These are phyloP conservation scores for Colletotrichum camelliae DNA, from an alignment of 2,329 filamentous ascomycete genomes.

Conservation along the genomic window DNA sequence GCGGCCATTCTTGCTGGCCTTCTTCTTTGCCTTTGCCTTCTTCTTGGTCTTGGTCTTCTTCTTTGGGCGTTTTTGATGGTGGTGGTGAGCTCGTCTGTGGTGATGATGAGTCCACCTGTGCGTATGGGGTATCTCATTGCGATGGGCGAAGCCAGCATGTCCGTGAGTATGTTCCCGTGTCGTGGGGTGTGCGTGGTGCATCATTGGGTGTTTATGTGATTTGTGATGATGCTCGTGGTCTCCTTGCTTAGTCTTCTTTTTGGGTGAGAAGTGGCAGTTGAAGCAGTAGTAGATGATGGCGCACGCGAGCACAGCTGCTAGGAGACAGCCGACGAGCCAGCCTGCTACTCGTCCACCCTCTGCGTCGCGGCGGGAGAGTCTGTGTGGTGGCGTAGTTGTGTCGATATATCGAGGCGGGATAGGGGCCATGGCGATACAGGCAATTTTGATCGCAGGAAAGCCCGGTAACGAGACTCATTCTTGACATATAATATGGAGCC, in stretches of 20 bases:
- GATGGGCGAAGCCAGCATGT: neutral
- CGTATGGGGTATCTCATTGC: neutral
- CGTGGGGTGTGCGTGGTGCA: neutral
- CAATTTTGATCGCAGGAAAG: neutral
- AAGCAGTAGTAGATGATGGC: constrained; percentile 7
- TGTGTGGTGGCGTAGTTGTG: neutral
- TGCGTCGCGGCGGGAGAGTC: neutral
- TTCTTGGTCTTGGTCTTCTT: neutral
- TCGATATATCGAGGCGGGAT: neutral
- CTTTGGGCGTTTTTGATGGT: neutral
- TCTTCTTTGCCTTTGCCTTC: neutral
- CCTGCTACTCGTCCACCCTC: constrained; percentile 8
- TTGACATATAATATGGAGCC: no score
- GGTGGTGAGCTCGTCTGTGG: neutral
- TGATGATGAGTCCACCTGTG: constrained; percentile 5
- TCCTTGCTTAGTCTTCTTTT: neutral
- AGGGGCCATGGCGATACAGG: neutral
- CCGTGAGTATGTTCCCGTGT: neutral
- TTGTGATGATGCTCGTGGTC: neutral
- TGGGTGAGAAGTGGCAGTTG: constrained; percentile 2
- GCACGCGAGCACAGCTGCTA: neutral
- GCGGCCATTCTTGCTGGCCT: neutral
- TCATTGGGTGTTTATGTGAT: neutral
- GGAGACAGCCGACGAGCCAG: constrained; percentile 14
- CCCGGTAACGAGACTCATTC: neutral